These are phyloP conservation scores for Inonotus obliquus DNA, from an alignment of 1,284 basidiomycete species.

Conservation along the genomic window DNA sequence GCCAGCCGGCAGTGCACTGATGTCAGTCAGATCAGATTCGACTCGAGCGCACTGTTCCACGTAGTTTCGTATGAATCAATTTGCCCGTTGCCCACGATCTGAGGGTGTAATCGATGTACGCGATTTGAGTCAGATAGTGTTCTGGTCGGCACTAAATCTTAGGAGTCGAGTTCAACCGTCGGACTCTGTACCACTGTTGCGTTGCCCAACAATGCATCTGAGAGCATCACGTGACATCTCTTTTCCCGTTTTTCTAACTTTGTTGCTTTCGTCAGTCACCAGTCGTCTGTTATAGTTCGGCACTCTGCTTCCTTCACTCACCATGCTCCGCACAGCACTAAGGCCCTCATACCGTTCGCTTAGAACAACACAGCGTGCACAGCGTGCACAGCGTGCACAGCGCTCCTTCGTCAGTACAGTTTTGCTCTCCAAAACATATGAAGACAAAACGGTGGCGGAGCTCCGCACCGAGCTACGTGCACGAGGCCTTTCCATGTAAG, in stretches of 20 bases:
- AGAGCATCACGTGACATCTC: neutral
- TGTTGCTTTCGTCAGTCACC: neutral
- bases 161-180: neutral
- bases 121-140: neutral
- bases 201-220: too few species aligned
- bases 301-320: neutral
- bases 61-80: neutral
- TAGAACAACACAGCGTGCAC: neutral
- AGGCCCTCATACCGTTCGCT: neutral
- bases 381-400: neutral
- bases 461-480: slow-evolving; percentile 61
- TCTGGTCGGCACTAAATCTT: neutral
- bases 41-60: slow-evolving; percentile 5
- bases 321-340: slow-evolving; percentile 5
- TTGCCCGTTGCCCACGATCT: slow-evolving; percentile 5
- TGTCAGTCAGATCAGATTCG: neutral
- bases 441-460: slow-evolving; percentile 54
- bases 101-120: slow-evolving; percentile 6
- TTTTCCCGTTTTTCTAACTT: neutral
- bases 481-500: slow-evolving; percentile 62
- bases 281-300: neutral
- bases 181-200: too few species aligned
- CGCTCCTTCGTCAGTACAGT: slow-evolving; percentile 57
- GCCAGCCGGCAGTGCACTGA: slow-evolving; percentile 6
- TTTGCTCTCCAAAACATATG: slow-evolving; percentile 60